These are phyloP conservation scores for Pugionium cornutum DNA, from an alignment of 345 rosid species.

Conservation along the genomic window DNA sequence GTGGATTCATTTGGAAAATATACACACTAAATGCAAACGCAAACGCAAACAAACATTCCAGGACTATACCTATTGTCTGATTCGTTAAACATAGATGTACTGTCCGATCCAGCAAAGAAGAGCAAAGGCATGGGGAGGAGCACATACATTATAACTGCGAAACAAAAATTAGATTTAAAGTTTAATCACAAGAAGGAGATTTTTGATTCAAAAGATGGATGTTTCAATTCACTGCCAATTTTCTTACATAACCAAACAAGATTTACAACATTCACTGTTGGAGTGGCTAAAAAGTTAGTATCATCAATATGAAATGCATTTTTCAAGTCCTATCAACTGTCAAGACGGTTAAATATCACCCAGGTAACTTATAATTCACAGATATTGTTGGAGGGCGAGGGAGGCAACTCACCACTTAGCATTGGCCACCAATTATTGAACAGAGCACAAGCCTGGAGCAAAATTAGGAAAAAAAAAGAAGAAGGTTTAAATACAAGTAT, in stretches of 20 bases:
- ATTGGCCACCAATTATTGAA: conserved; percentile 98
- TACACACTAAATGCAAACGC: background rate
- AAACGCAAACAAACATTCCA: background rate
- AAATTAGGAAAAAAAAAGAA: background rate
- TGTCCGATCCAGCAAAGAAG: conserved; percentile 79
- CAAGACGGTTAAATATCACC: background rate
- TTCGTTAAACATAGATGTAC: conserved; percentile 59
- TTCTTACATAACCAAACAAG: background rate
- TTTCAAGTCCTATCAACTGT: background rate
- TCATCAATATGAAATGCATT: background rate
- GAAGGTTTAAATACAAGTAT: background rate
- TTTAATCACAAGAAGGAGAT: no score
- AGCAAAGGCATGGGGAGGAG: conserved; percentile 91
- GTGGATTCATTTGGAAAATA: no score
- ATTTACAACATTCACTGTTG: background rate
- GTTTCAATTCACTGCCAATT: conserved; percentile 3
- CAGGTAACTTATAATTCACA: background rate
- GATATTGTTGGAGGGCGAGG: background rate
- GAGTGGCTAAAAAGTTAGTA: background rate
- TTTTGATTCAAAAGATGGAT: background rate
- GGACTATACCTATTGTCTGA: conserved; percentile 57
- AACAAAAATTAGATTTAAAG: conserved; percentile 4
- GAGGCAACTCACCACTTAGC: conserved; percentile 64
- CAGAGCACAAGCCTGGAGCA: conserved; percentile 85
- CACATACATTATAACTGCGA: conserved; percentile 88